phyloP scores from a whole-genome alignment of 2,329 filamentous ascomycete species.

The Penicillium sp. region DNA sequence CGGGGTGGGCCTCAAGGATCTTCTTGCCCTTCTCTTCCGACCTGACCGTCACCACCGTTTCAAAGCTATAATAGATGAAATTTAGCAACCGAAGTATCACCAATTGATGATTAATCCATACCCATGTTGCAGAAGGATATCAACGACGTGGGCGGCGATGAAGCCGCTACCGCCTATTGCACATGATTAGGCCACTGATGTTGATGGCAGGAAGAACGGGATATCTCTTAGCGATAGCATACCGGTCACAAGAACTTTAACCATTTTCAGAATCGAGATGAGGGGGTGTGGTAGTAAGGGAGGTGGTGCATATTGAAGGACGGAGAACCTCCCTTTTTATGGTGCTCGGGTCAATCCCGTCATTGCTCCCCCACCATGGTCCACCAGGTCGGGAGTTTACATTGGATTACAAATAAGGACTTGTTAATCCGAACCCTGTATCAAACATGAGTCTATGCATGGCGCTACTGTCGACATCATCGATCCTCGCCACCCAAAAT shows the following conservation, averaged over 20 bases:
- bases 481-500: too few relatives aligned
- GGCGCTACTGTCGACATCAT: too few relatives aligned
- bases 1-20: conserved; percentile 53
- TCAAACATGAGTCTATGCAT: too few relatives aligned
- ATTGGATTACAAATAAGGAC: conserved; percentile 18
- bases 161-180: conserved; percentile 56
- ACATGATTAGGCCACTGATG: conserved; percentile 12
- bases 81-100: conserved; percentile 2
- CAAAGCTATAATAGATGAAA: conserved; percentile 43
- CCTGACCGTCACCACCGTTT: conserved; percentile 59
- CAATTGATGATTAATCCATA: conserved; percentile 11
- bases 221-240: conserved; percentile 30
- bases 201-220: conserved; percentile 9
- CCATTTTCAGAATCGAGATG: conserved; percentile 23
- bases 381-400: conserved; percentile 1
- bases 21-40: conserved; percentile 58
- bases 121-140: conserved; percentile 53
- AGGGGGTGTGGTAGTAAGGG: background rate
- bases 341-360: conserved; percentile 18
- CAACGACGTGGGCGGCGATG: conserved; percentile 61
- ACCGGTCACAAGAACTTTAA: conserved; percentile 40
- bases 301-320: background rate
- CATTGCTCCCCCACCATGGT: conserved; percentile 17
- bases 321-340: conserved; percentile 16
- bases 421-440: too few relatives aligned